Percentiles rank a stretch among this genome's conserved stretches.
Evolutionary conservation across 495 filamentous ascomycete genomes (phyloP).

Genomic region (Xylaria palmicola): DNA sequence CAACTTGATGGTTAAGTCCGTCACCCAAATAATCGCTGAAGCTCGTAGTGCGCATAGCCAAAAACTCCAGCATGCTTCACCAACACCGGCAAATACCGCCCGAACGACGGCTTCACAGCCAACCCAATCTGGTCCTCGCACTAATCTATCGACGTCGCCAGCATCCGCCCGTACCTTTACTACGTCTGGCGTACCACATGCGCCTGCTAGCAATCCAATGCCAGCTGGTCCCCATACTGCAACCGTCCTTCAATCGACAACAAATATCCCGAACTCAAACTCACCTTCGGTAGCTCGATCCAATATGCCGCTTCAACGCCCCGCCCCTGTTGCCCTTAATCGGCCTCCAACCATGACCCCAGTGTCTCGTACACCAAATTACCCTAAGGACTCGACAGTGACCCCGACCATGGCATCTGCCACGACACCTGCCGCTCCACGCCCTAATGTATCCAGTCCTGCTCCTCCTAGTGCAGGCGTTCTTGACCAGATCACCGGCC

Average conservation of each 20-base stretch:
- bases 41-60: conserved; percentile 25
- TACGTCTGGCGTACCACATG: neutral
- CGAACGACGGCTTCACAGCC: conserved; percentile 15
- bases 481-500: conserved; percentile 30
- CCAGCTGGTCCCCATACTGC: conserved; percentile 6
- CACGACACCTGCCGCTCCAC: conserved; percentile 12
- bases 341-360: conserved; percentile 23
- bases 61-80: conserved; percentile 13
- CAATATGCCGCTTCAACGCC: conserved; percentile 31
- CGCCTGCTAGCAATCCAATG: conserved; percentile 12
- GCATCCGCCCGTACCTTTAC: conserved; percentile 18
- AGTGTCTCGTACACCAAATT: conserved; percentile 23
- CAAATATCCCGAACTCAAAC: conserved; percentile 9
- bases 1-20: conserved; percentile 31
- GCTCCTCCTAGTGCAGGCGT: conserved; percentile 33
- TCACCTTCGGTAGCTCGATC: conserved; percentile 18
- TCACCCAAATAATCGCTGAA: conserved; percentile 32
- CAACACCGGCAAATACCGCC: conserved; percentile 6
- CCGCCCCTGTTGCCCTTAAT: conserved; percentile 26
- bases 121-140: conserved; percentile 13
- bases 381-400: conserved; percentile 20
- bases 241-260: neutral
- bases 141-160: conserved; percentile 24
- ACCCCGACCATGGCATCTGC: neutral
- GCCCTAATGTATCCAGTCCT: conserved; percentile 29